Evolutionary conservation across 148 eudicot genomes (phyloP).

Genomic region (Rhododendron ovatum): DNA sequence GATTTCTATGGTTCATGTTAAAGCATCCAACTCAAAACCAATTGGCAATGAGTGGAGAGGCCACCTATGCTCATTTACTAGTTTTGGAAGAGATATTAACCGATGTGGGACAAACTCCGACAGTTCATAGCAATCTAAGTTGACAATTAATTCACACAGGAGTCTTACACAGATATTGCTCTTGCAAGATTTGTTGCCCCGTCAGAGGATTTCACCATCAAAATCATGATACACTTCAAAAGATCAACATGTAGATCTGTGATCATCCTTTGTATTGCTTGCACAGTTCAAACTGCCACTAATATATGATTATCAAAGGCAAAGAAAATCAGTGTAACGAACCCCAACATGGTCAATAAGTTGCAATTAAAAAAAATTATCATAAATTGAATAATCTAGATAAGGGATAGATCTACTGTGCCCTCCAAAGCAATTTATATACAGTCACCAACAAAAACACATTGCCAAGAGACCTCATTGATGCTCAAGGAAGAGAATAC

Average conservation of each 20-base stretch:
- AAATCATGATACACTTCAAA: neutral
- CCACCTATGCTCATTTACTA: no score
- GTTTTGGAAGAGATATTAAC: no score
- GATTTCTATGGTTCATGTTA: neutral
- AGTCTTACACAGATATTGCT: constrained; percentile 6
- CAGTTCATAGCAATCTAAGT: neutral
- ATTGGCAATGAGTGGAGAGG: no score
- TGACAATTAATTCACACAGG: neutral
- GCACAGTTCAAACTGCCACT: neutral
- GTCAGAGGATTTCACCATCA: neutral
- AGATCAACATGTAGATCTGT: neutral
- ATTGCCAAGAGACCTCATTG: neutral
- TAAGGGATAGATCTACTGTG: neutral
- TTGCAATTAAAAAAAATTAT: neutral
- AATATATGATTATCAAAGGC: neutral
- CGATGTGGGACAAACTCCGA: no score
- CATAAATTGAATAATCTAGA: neutral
- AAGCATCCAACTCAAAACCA: no score
- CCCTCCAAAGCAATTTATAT: neutral
- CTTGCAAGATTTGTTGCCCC: constrained; percentile 7
- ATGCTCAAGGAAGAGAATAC: neutral
- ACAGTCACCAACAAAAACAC: neutral
- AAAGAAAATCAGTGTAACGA: neutral
- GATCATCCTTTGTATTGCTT: neutral
- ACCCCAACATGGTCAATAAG: neutral